Base-by-base conservation (phyloP, 169 alveolate species). In the Perkinsus marinus region DNA sequence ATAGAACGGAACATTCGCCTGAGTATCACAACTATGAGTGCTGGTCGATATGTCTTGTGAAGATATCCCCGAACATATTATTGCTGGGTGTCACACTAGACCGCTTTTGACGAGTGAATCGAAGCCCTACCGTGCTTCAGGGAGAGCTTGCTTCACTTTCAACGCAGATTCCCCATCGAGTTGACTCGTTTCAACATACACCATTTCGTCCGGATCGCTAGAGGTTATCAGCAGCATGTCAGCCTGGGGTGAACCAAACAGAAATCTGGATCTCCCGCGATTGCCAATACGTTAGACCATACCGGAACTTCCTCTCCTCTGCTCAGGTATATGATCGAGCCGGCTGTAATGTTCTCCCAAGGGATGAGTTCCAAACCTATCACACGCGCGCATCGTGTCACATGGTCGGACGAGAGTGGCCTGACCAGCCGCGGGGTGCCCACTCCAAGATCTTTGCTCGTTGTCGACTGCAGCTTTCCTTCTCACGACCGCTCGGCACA, bases 101-200 rank as follows among this genome's bases (percentile, higher is more conserved):
- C n/a, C n/a, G n/a, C n/a, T n/a, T n/a, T n/a, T n/a, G n/a, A n/a
- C n/a, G n/a, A n/a, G n/a, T n/a, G n/a, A n/a, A n/a, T n/a, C n/a
- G n/a, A n/a, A 2, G 37, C 26, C 43, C 57, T 68, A 16, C 30
- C 92, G 46, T 46, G 94, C 92, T 16, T 92, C 94, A 68, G 94
- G 39, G 17, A 92, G 39, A 39, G 94, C 68, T n/a, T 34, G 46
- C 39, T 57, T 39, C 68, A 92, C 92, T 69, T 94, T 95, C 89
- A 95, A 91, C 90, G 95, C 94, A 0, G 96, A 94, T 93, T 95
- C 97, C 13, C 97, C 97, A 93, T 95, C 97, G 39, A 95, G 93
- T 90, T 95, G 94, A 90, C 95, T 93, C 47, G 97, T 95, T 91
- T 95, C 97, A 26, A 95, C 94, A 69, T 95, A 94, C 90, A 95